phyloP scores from a whole-genome alignment of 331 rosid genomes.

The Arachis monticola region DNA sequence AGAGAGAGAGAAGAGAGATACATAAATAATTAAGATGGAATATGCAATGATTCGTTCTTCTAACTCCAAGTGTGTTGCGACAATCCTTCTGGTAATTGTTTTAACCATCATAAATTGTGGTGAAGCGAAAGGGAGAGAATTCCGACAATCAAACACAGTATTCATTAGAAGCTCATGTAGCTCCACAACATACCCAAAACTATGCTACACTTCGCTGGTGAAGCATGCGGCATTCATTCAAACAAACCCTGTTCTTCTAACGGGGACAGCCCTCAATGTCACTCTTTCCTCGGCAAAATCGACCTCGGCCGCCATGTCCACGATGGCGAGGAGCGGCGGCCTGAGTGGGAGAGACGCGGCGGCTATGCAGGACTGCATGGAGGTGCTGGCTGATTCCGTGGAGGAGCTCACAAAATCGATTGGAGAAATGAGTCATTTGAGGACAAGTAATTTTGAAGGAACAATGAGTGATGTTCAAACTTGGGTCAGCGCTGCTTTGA shows the following conservation, averaged over 20 bases:
- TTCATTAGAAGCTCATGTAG: conserved; percentile 73
- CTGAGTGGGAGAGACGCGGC: conserved; percentile 51
- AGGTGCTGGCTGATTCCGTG: conserved; percentile 63
- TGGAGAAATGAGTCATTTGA: conserved; percentile 52
- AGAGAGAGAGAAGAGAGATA: too few relatives aligned
- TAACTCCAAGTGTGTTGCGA: conserved; percentile 37
- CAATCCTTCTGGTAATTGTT: conserved; percentile 35
- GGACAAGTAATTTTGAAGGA: conserved; percentile 36
- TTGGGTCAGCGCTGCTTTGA: conserved; percentile 89
- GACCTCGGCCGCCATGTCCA: conserved; percentile 44
- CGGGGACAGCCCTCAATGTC: conserved; percentile 61
- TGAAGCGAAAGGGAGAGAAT: conserved; percentile 34
- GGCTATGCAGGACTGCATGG: conserved; percentile 77
- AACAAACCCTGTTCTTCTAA: conserved; percentile 53
- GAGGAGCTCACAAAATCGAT: conserved; percentile 62
- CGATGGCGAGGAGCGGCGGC: conserved; percentile 43
- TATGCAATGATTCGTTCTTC: conserved; percentile 34
- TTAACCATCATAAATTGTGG: not conserved
- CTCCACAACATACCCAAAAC: conserved; percentile 68
- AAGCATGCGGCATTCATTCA: conserved; percentile 62
- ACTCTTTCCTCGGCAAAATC: conserved; percentile 63
- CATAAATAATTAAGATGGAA: too few relatives aligned
- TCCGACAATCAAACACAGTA: conserved; percentile 43
- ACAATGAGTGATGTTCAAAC: conserved; percentile 72
- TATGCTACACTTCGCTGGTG: conserved; percentile 68